Conservation (phyloP, 129 eudicot genomes). For the Escallonia rubra region DNA sequence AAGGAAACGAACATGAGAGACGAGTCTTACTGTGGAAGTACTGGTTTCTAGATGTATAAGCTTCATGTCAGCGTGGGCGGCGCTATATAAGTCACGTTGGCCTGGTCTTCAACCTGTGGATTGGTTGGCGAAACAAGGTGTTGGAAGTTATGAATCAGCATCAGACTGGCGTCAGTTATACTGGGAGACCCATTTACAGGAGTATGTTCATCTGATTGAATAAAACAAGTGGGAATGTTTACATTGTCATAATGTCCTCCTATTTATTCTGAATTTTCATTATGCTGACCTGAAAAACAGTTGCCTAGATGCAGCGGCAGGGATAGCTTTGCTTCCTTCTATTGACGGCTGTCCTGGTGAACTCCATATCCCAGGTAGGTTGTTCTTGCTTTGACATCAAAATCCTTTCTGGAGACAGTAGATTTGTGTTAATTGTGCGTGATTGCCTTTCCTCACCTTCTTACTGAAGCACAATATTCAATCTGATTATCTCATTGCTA, state of each 20-base stretch:
- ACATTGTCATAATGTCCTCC: not conserved
- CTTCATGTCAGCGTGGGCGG: conserved; percentile 56
- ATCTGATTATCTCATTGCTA: too few species aligned
- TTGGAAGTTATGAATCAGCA: conserved; percentile 13
- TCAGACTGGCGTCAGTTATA: conserved; percentile 68
- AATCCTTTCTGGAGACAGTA: not conserved
- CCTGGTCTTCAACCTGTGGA: conserved; percentile 10
- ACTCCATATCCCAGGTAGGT: conserved; percentile 56
- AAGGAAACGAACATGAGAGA: not conserved
- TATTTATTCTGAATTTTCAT: not conserved
- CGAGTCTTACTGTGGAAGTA: conserved; percentile 4
- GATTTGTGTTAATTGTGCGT: too few species aligned
- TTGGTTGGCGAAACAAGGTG: conserved; percentile 16
- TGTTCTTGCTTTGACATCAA: conserved; percentile 1
- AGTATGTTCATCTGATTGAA: conserved; percentile 35
- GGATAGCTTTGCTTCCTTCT: conserved; percentile 53
- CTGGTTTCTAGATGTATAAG: conserved; percentile 39
- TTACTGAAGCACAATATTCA: too few species aligned
- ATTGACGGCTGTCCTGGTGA: conserved; percentile 60
- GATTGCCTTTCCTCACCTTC: too few species aligned
- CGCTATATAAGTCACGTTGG: conserved; percentile 51
- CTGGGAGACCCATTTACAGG: conserved; percentile 86
- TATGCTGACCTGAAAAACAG: conserved; percentile 28
- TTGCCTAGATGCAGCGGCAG: conserved; percentile 76
- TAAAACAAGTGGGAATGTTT: not conserved